These are phyloP conservation scores for Kwoniella sp. DNA, from an alignment of 768 basidiomycete genomes.

Conservation along the genomic window DNA sequence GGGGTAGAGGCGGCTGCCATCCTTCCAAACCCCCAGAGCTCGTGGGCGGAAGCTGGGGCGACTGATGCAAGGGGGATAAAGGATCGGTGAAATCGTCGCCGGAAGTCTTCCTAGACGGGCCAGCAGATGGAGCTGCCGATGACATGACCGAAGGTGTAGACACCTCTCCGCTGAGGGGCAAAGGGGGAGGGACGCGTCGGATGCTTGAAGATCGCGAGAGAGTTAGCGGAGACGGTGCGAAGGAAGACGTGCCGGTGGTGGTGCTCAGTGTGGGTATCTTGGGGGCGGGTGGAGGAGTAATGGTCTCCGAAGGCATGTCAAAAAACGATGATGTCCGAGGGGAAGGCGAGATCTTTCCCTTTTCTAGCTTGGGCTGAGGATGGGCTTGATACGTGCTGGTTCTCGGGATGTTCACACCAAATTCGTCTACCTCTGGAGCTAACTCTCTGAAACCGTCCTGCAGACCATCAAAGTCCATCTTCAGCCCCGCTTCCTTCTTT, in stretches of 20 bases:
- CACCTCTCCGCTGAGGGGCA: neutral
- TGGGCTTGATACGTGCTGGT: neutral
- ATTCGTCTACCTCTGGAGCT: slow-evolving; percentile 7
- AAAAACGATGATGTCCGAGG: slow-evolving; percentile 33
- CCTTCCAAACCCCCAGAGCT: slow-evolving; percentile 12
- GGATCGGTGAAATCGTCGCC: slow-evolving; percentile 23
- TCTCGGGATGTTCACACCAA: slow-evolving; percentile 3
- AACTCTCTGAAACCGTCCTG: neutral
- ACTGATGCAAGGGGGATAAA: slow-evolving; percentile 45
- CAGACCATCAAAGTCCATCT: slow-evolving; percentile 16
- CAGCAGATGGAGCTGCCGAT: neutral
- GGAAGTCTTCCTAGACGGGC: slow-evolving; percentile 3
- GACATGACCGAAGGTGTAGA: neutral
- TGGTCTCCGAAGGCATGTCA: slow-evolving; percentile 17
- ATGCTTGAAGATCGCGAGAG: slow-evolving; percentile 31
- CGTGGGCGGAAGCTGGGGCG: slow-evolving; percentile 34
- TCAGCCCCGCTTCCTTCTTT: slow-evolving; percentile 14
- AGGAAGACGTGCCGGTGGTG: slow-evolving; percentile 6
- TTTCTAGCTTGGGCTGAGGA: slow-evolving; percentile 1
- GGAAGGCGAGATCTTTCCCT: slow-evolving; percentile 11
- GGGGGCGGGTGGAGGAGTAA: slow-evolving; percentile 21
- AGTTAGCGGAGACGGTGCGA: slow-evolving; percentile 35
- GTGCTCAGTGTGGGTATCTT: neutral
- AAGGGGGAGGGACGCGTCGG: slow-evolving; percentile 9
- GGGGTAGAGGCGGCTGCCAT: slow-evolving; percentile 44